Base-by-base conservation (phyloP, 257 asterid species). In the Primulina tabacum region DNA sequence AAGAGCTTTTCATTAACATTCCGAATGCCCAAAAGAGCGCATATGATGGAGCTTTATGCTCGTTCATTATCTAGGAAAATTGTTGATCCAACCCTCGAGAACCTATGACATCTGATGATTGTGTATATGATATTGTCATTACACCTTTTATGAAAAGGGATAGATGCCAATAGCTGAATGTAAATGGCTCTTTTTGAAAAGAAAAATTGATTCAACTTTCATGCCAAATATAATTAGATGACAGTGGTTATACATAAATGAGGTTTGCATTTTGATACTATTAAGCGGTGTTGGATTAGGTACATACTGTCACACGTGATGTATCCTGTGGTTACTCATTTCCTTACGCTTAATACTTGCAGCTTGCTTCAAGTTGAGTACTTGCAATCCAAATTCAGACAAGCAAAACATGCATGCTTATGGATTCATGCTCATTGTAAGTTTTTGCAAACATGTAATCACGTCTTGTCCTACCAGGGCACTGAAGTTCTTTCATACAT, bases 321-420 rank as follows among this genome's bases (percentile, higher is more conserved):
- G 18, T 6, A 20, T 60, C 30, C 8, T 38, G 35, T 24, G 62
- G n/a, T 59, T 67, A 72, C 47, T 74, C 75, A 80, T 82, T 62
- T 79, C 60, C 56, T 53, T 70, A 62, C 72, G 55, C 52, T 63
- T 29, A 43, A 61, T 57, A 38, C 77, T 75, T 92, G 85, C 97
- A 92, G 98, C 82, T 52, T 92, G 98, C 86, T 77, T 84, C 87
- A 81, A 77, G 88, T 78, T 92, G 82, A 88, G 96, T 76, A 85
- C 88, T 30, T 92, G 98, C 76, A 80, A 87, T 60, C 84, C 88
- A n/a, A 81, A 82, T 62, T 77, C 97, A 7, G 83, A 86, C 32
- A 73, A 77, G 26, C 97, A 88, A 78, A 87, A 92, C 83, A 79
- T 92, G 80, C 97, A 90, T 72, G 89, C 83, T 64, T 82, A 79